Base-by-base conservation (phyloP, 805 yeast genomes). In the Hanseniaspora meyeri region DNA sequence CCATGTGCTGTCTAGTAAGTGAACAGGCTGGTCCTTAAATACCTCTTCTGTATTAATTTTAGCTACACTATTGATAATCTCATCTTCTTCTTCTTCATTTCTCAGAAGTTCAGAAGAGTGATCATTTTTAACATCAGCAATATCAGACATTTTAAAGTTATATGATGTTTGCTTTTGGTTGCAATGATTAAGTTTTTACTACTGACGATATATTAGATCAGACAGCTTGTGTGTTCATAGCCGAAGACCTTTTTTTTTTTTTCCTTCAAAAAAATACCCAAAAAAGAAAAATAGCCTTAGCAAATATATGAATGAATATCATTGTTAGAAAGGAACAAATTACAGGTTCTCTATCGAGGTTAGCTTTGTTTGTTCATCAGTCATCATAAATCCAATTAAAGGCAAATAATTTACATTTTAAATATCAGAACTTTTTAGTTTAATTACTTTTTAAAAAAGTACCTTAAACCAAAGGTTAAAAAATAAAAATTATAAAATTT, bases 1-100 rank as follows among this genome's bases (percentile, higher is more conserved):
- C 97, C 96, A 91, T 72, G 80, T 81, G 66, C 84, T 79, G 72
- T 87, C 84, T 65, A 91, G 81, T 51, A 96, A 96, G 71, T 93
- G 98, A 60, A 71, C 42, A 7, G 42, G 24, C 10, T 38, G 24
- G 20, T 46, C 34, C 45, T 40, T 43, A 11, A 45, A 46, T 6
- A 45, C 51, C 12, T 20, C 43, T 3, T 46, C 46, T 20, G 46
- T n/a, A 5, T 32, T 46, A 3, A 46, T 46, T 46, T 46, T 10
- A 11, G 39, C 27, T 6, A 46, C 39, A 1, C 19, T 46, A 7
- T 46, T 32, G 8, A 17, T 31, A 9, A 14, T 17, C 9, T 19
- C 36, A 19, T 10, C 31, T 16, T 32, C 29, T 8, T 43, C 39
- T 32, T 32, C 39, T 11, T 5, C 27, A 24, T 24, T 46, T 46